Evolutionary conservation across 1,284 basidiomycete species (phyloP).

Genomic region (Tremellales sp.): DNA sequence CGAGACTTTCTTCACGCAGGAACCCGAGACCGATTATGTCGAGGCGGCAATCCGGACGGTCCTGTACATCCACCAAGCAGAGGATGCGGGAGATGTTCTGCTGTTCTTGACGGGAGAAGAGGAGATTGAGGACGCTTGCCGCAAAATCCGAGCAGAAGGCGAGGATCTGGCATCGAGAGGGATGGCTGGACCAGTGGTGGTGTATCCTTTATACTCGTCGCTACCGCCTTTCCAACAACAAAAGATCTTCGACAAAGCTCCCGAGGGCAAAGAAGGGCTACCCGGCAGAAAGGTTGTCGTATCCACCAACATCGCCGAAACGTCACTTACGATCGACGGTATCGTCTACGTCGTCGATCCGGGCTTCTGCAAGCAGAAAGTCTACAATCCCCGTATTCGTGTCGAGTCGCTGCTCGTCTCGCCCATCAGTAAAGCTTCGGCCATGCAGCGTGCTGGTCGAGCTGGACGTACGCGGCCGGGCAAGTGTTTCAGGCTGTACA

Average conservation of each 20-base stretch:
- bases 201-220: slow-evolving; percentile 89
- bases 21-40: slow-evolving; percentile 93
- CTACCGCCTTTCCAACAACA: slow-evolving; percentile 91
- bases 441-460: slow-evolving; percentile 93
- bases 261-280: slow-evolving; percentile 65
- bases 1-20: slow-evolving; percentile 90
- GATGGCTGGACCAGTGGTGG: slow-evolving; percentile 76
- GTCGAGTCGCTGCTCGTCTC: slow-evolving; percentile 91
- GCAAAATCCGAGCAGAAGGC: slow-evolving; percentile 85
- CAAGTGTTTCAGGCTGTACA: slow-evolving; percentile 96
- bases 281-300: slow-evolving; percentile 91
- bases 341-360: slow-evolving; percentile 99
- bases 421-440: slow-evolving; percentile 94
- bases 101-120: slow-evolving; percentile 97
- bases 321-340: slow-evolving; percentile 94
- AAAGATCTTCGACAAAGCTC: slow-evolving; percentile 87
- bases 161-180: slow-evolving; percentile 70
- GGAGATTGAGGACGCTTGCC: slow-evolving; percentile 95
- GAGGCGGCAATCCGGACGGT: slow-evolving; percentile 96
- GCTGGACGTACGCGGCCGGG: slow-evolving; percentile 94
- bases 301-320: slow-evolving; percentile 97
- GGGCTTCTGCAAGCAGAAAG: slow-evolving; percentile 95
- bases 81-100: slow-evolving; percentile 88
- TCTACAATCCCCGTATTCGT: slow-evolving; percentile 93
- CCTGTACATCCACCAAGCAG: slow-evolving; percentile 94